Evolutionary conservation across 2,329 filamentous ascomycete species (phyloP).

Genomic region (Lomentospora prolificans): DNA sequence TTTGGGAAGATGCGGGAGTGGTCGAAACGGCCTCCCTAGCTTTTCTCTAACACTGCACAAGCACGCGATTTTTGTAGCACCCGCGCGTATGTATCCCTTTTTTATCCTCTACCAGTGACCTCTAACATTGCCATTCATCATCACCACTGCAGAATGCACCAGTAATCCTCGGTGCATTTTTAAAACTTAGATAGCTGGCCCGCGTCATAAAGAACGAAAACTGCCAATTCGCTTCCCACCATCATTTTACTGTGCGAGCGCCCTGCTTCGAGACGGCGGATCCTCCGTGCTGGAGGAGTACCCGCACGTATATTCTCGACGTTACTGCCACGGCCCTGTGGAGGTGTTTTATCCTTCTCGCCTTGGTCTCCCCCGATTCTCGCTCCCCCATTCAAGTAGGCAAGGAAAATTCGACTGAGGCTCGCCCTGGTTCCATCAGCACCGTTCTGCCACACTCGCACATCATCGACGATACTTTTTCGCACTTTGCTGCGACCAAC

Average conservation of each 20-base stretch:
- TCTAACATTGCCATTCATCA: not conserved
- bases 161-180: not conserved
- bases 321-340: conserved; percentile 16
- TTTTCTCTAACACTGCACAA: not conserved
- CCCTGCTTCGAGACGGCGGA: not conserved
- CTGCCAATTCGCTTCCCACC: not conserved
- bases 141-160: not conserved
- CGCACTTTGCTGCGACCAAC: conserved; percentile 19
- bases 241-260: not conserved
- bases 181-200: too few species aligned
- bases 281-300: conserved; percentile 4
- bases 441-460: conserved; percentile 23
- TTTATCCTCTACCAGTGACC: not conserved
- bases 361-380: conserved; percentile 14
- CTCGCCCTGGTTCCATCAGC: conserved; percentile 20
- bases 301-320: conserved; percentile 11
- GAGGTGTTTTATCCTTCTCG: conserved; percentile 19
- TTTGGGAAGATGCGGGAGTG: conserved; percentile 5
- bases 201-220: not conserved
- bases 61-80: not conserved
- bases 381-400: not conserved
- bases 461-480: conserved; percentile 32
- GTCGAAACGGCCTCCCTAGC: not conserved
- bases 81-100: not conserved
- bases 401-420: conserved; percentile 7